phyloP scores from a whole-genome alignment of 2,329 filamentous ascomycete species.

The Aotearoamyces nothofagi region DNA sequence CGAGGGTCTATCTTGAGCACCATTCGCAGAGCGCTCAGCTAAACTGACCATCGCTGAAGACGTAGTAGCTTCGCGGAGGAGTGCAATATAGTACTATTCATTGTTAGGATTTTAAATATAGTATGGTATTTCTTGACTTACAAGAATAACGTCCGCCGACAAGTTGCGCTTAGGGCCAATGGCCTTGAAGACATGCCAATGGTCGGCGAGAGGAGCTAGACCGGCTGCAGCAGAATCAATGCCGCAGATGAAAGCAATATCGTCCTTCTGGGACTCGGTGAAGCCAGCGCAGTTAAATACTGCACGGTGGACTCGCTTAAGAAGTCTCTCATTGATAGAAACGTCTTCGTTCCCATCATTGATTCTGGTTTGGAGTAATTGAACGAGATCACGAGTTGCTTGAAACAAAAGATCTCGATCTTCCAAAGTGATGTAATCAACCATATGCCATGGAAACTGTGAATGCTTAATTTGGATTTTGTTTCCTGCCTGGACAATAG shows the following conservation, averaged over 20 bases:
- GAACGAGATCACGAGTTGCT: conserved; percentile 32
- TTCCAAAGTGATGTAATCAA: conserved; percentile 38
- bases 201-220: conserved; percentile 28
- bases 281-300: conserved; percentile 45
- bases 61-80: conserved; percentile 37
- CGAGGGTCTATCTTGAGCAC: conserved; percentile 9
- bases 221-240: conserved; percentile 22
- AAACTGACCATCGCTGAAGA: conserved; percentile 26
- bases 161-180: conserved; percentile 31
- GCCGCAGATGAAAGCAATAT: conserved; percentile 30
- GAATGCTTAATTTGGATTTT: conserved; percentile 7
- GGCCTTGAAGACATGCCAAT: conserved; percentile 37
- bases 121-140: conserved; percentile 19
- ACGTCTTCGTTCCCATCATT: conserved; percentile 23
- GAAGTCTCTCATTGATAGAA: conserved; percentile 35
- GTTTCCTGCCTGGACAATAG: too few relatives aligned
- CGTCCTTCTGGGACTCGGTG: conserved; percentile 43
- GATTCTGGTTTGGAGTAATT: conserved; percentile 27
- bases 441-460: conserved; percentile 45
- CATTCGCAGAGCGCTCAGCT: conserved; percentile 22
- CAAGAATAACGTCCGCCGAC: conserved; percentile 38
- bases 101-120: conserved; percentile 1
- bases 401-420: conserved; percentile 38
- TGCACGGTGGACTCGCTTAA: conserved; percentile 34
- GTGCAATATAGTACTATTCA: conserved; percentile 38